Evolutionary conservation across 1,139 yeast species (phyloP).

Genomic region (Wickerhamomyces sp.): DNA sequence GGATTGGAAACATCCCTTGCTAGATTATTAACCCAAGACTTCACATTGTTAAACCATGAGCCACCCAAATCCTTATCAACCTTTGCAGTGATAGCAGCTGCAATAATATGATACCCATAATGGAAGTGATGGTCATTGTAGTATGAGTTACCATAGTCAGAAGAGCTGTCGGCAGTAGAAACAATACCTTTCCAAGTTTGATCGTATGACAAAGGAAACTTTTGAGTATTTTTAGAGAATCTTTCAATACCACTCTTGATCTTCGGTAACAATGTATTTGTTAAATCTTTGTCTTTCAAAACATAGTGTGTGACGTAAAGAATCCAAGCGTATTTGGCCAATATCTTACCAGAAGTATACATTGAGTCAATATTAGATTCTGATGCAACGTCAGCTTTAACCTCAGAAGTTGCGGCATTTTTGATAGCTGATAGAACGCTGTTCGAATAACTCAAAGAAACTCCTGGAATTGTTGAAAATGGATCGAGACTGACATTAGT

Average conservation of each 20-base stretch:
- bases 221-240: conserved; percentile 50
- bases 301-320: conserved; percentile 58
- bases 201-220: conserved; percentile 60
- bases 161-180: conserved; percentile 51
- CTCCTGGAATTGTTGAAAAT: conserved; percentile 44
- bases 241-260: conserved; percentile 56
- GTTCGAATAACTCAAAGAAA: conserved; percentile 33
- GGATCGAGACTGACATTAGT: conserved; percentile 51
- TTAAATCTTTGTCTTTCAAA: conserved; percentile 43
- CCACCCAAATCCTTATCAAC: conserved; percentile 47
- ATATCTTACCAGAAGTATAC: conserved; percentile 72
- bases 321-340: conserved; percentile 73
- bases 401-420: conserved; percentile 48
- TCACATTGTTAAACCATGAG: conserved; percentile 47
- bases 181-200: conserved; percentile 70
- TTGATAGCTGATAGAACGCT: conserved; percentile 38
- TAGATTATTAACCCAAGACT: conserved; percentile 53
- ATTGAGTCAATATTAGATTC: conserved; percentile 66
- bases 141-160: conserved; percentile 72
- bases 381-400: conserved; percentile 47
- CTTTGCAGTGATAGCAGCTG: conserved; percentile 59
- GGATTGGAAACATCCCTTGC: conserved; percentile 74
- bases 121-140: conserved; percentile 84
- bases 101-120: conserved; percentile 73
- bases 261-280: conserved; percentile 43